Conservation (phyloP, 164 flowering plant species). For the Nymphaea thermarum region DNA sequence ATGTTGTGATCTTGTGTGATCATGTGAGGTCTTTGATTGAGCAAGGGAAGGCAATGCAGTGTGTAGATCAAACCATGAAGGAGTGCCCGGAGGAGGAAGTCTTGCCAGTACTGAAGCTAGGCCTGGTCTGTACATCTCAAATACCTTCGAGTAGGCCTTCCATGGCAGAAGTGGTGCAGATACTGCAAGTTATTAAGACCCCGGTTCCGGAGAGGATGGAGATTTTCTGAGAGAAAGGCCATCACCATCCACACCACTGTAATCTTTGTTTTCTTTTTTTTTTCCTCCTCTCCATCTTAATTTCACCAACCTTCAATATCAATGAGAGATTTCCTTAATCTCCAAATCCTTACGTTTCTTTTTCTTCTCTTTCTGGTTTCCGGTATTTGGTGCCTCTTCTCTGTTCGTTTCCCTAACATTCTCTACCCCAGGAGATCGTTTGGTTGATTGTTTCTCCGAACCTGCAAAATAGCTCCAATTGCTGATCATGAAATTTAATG, state of each 20-base stretch:
- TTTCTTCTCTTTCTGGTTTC: too few species aligned
- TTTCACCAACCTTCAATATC: too few species aligned
- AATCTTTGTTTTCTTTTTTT: neutral
- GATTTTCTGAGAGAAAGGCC: constrained; percentile 14
- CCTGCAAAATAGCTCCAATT: too few species aligned
- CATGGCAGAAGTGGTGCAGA: constrained; percentile 86
- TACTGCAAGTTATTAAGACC: constrained; percentile 77
- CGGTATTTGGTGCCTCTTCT: too few species aligned
- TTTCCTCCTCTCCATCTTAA: neutral
- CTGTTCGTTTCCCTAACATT: too few species aligned
- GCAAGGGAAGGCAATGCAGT: constrained; percentile 65
- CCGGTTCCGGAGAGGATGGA: constrained; percentile 53
- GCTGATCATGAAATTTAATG: too few species aligned
- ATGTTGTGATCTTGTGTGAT: constrained; percentile 59
- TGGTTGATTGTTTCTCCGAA: too few species aligned
- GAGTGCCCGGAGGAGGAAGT: constrained; percentile 83
- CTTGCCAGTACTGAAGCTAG: constrained; percentile 76
- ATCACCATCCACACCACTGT: neutral
- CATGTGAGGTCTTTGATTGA: constrained; percentile 67
- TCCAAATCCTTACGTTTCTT: too few species aligned
- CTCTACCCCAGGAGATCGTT: too few species aligned
- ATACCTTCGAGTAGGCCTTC: constrained; percentile 93
- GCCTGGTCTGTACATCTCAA: constrained; percentile 87
- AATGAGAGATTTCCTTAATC: too few species aligned
- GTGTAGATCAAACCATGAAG: constrained; percentile 58